phyloP scores from a whole-genome alignment of 1,284 basidiomycete species.

The Stereum hirsutum region DNA sequence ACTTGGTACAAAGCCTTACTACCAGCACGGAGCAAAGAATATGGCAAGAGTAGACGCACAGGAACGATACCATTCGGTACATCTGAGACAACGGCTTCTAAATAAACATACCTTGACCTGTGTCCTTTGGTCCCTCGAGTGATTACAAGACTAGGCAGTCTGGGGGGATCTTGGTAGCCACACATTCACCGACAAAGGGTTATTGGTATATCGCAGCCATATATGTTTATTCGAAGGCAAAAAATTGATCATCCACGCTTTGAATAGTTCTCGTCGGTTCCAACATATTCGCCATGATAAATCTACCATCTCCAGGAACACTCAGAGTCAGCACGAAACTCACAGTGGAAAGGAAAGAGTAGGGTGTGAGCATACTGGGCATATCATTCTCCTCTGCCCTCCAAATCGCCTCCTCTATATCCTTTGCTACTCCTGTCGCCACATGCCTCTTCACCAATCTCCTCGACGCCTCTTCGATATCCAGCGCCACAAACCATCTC shows the following conservation, averaged over 20 bases:
- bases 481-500: slow-evolving; percentile 69
- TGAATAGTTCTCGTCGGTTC: slow-evolving; percentile 43
- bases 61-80: no score
- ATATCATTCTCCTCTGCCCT: slow-evolving; percentile 69
- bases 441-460: slow-evolving; percentile 73
- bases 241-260: slow-evolving; percentile 36
- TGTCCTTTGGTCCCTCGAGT: no score
- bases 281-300: slow-evolving; percentile 46
- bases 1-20: no score
- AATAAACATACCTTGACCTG: no score
- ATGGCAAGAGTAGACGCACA: no score
- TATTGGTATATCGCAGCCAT: no score
- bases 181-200: no score
- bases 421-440: slow-evolving; percentile 60
- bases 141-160: no score
- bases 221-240: no score
- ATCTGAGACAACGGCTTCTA: no score
- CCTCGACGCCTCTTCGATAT: slow-evolving; percentile 46
- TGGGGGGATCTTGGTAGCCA: no score
- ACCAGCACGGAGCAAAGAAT: no score
- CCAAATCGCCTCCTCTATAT: slow-evolving; percentile 57
- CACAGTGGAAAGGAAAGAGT: background rate
- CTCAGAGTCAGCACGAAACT: background rate
- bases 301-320: slow-evolving; percentile 38
- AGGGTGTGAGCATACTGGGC: slow-evolving; percentile 46